Base-by-base conservation (phyloP, 2,329 filamentous ascomycete genomes). In the Pyrenochaeta sp. region DNA sequence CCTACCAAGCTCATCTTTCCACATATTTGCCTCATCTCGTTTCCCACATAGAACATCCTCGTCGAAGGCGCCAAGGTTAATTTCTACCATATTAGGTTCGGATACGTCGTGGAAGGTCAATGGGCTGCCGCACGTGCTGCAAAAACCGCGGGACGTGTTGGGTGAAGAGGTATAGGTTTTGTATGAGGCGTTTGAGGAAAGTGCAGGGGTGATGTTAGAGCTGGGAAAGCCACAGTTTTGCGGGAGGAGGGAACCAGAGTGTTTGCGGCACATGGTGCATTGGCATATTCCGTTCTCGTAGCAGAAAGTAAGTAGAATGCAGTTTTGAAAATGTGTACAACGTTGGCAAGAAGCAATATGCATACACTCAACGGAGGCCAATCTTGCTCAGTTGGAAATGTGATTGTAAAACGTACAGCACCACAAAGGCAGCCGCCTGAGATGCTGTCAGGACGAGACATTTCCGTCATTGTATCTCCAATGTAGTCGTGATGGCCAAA, bases 181-280 rank as follows among this genome's bases (percentile, higher is more conserved):
- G 53, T 63, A 70, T 10, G 52, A 49, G 1, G 66, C 49, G 21
- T 56, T 53, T 10, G 53, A 35, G 12, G 44, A 32, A 18, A 69
- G 35, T 33, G 54, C 33, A 12, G 64, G 67, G 1, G 51, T 41
- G 15, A 71, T 44, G 23, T 64, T 48, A 5, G 56, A 32, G 7
- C 36, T 45, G 9, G 58, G 61, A 23, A 69, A 53, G 12, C 46
- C 47, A 36, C 51, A 50, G 45, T 64, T 62, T 33, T 68, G 67
- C 3, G 68, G 63, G 2, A 69, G 39, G 9, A 70, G 54, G 18
- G 60, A 55, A 40, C 66, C 68, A 6, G 50, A 53, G 39, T 64
- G 57, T 48, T 71, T 71, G 30, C 68, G 53, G 45, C 68, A 70
- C 61, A 67, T 67, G 17, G 67, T 69, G 49, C 66, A 70, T 54